Evolutionary conservation across 495 filamentous ascomycete species (phyloP), one percentile per base, ranked within the genome.

Genomic region (Cercophora sp.): DNA sequence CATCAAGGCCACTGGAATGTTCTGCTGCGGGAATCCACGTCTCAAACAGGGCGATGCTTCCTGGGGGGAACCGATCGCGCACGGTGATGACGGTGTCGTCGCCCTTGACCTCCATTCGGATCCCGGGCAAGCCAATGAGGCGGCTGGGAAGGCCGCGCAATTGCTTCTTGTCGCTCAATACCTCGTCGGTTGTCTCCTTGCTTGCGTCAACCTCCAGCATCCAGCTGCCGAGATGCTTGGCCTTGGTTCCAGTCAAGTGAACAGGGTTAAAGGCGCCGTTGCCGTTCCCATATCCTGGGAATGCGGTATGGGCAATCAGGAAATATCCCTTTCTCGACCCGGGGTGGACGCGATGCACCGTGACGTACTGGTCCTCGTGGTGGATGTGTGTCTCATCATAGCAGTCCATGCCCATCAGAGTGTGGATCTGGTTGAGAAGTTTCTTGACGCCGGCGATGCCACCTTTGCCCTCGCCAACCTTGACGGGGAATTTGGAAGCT

Each of bases 311-410:
- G 0, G 94, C 91, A 51, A 96, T 88, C 23, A 96, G 71, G 71
- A 97, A 96, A 62, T 96, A 88, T 36, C 94, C 94, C 59, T 91
- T 92, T 40, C 95, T 77, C 0, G 87, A 89, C 54, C 85, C 83
- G 0, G 92, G 93, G 62, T 99, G 89, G 4, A 96, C 89, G 56
- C 94, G 78, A 66, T 99, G 94, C 8, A 99, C 89, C 4, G 94
- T 97, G 60, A 99, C 84, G 62, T 93, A 97, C 70, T 97, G 85
- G 39, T 86, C 84, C 61, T 97, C 90, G 65, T 99, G 94, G 63
- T 97, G 91, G 41, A 99, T 88, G 65, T 95, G 89, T 23, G 91
- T 96, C 70, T 99, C 94, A 43, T 89, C 85, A 59, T 95, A 97
- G 10, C 87, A 89, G 48, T 96, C 87, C 57, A 86, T 84, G 8